Percentiles rank a stretch among this genome's conserved stretches.
Conservation (phyloP, 495 filamentous ascomycete species). For the Xylaria intraflava region DNA sequence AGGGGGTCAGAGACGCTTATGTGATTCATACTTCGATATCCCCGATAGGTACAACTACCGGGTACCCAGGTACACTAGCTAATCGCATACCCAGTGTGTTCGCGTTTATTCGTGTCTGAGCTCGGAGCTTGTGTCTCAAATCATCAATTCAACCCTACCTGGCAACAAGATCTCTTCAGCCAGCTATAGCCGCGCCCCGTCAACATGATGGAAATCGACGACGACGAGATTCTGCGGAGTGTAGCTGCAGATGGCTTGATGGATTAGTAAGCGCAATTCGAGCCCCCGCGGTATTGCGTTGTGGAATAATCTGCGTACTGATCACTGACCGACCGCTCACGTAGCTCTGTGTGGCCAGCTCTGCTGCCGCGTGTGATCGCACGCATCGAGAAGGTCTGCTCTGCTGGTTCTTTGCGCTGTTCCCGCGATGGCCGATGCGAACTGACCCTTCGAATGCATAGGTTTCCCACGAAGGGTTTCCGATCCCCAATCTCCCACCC, state of each 20-base stretch:
- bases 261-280: conserved; percentile 51
- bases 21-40: too few relatives aligned
- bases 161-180: not conserved
- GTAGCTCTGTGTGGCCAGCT: conserved; percentile 35
- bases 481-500: conserved; percentile 33
- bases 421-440: not conserved
- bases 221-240: conserved; percentile 57
- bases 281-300: not conserved
- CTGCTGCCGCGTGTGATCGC: conserved; percentile 31
- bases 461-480: conserved; percentile 39
- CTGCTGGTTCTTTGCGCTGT: not conserved
- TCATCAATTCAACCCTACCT: conserved; percentile 7
- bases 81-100: too few relatives aligned
- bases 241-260: conserved; percentile 62
- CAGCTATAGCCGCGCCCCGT: conserved; percentile 3
- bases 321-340: not conserved
- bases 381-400: conserved; percentile 35
- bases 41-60: too few relatives aligned
- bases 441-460: conserved; percentile 14
- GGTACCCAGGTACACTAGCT: too few relatives aligned
- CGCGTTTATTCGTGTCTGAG: too few relatives aligned
- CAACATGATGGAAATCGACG: conserved; percentile 46
- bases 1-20: too few relatives aligned
- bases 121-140: too few relatives aligned
- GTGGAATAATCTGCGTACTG: not conserved